Base-by-base conservation (phyloP, 2,329 filamentous ascomycete genomes). In the Zopfia rhizophila region DNA sequence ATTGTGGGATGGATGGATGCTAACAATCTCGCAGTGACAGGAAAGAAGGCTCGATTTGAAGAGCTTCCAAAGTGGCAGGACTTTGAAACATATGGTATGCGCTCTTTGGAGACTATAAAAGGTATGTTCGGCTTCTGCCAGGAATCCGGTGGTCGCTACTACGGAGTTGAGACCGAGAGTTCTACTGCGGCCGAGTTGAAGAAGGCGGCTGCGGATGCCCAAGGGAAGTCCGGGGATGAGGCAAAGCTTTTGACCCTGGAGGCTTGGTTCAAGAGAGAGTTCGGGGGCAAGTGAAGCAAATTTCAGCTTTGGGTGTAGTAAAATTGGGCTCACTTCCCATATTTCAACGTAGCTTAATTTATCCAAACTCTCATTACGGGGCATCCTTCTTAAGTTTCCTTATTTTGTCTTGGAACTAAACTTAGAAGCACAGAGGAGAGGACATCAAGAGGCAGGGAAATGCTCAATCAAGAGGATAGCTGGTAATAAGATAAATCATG, bases 111-210 rank as follows among this genome's bases (percentile, higher is more conserved):
- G 30, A 55, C 48, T 4, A 36, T 60, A 8, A 61, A 61, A 28
- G 19, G 40, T 4, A 63, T 60, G 51, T 61, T 61, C 45, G 56
- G 42, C 2, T 55, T 63, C 27, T 53, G 40, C 27, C 58, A 60
- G 32, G 45, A 48, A 24, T 49, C 56, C 38, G 56, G 54, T 12
- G 58, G 56, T 2, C 40, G 38, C 11, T 61, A 60, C 32, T 61
- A 48, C 32, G 55, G 58, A 2, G 53, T 57, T 1, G 36, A 46
- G 32, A 63, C 56, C 3, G 56, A 60, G 17, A 35, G 13, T 17
- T 14, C 14, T 5, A 60, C 55, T 11, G 55, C 58, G 4, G 44
- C 44, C 5, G 32, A 32, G n/a, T 19, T 63, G 30, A 63, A 63
- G 45, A 52, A 40, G 40, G 46, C 35, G 19, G 60, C 48, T 12